These are phyloP conservation scores for Endotrypanum monterogeii DNA, from an alignment of 208 protist species.

Conservation along the genomic window DNA sequence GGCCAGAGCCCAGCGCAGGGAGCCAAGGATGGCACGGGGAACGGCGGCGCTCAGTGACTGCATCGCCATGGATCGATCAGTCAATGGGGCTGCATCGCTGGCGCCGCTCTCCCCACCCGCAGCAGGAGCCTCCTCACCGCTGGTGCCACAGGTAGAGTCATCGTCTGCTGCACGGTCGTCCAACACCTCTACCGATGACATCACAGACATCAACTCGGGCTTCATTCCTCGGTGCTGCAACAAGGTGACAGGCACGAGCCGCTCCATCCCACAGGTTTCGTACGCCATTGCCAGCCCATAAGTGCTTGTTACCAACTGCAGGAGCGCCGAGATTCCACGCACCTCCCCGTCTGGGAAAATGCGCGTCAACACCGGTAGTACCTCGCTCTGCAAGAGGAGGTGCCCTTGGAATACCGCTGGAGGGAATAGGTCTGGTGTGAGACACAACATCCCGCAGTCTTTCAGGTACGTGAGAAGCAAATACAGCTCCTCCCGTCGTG, in stretches of 20 bases:
- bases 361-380: slow-evolving; percentile 49
- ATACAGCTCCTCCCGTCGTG: slow-evolving; percentile 31
- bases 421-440: slow-evolving; percentile 27
- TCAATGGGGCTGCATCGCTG: not conserved
- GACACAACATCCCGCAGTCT: slow-evolving; percentile 39
- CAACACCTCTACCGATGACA: not conserved
- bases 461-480: slow-evolving; percentile 20
- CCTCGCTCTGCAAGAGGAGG: slow-evolving; percentile 62
- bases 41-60: slow-evolving; percentile 10
- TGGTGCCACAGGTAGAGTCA: not conserved
- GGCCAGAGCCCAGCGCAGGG: slow-evolving; percentile 70
- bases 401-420: slow-evolving; percentile 39
- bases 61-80: slow-evolving; percentile 3
- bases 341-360: slow-evolving; percentile 73
- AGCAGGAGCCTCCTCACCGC: not conserved
- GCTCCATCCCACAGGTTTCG: slow-evolving; percentile 48
- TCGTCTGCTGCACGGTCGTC: not conserved
- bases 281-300: slow-evolving; percentile 67
- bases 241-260: slow-evolving; percentile 26
- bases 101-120: not conserved
- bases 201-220: not conserved
- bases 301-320: slow-evolving; percentile 47
- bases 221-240: not conserved
- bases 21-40: slow-evolving; percentile 63
- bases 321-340: slow-evolving; percentile 61